Percentiles rank a stretch among this genome's conserved stretches.
Evolutionary conservation across 2,329 filamentous ascomycete genomes (phyloP).

Genomic region (Fulvia fulva): DNA sequence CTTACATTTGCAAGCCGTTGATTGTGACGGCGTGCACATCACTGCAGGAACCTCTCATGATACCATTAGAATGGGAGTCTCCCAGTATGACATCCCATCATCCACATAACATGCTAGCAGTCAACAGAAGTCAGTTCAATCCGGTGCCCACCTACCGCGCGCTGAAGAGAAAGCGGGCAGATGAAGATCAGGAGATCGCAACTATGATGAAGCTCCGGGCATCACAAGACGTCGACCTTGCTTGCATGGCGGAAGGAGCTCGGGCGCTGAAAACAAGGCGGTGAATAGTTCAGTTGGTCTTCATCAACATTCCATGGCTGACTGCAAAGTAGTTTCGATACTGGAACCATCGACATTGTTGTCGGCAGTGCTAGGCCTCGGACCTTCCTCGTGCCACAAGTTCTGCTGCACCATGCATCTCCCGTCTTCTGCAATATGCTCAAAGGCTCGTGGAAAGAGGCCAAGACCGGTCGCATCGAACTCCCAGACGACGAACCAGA

Average conservation of each 20-base stretch:
- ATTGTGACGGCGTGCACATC: too few relatives aligned
- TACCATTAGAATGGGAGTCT: too few relatives aligned
- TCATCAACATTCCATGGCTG: not conserved
- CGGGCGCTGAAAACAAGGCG: not conserved
- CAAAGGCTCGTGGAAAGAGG: conserved; percentile 12
- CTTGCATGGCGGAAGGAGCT: not conserved
- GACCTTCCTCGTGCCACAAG: not conserved
- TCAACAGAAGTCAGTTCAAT: too few relatives aligned
- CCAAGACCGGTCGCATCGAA: not conserved
- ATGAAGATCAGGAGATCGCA: too few relatives aligned
- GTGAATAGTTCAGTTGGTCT: not conserved
- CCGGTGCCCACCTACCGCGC: too few relatives aligned
- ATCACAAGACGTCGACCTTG: too few relatives aligned
- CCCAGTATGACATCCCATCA: too few relatives aligned
- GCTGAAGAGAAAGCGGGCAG: too few relatives aligned
- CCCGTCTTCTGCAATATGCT: conserved; percentile 16
- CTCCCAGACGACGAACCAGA: conserved; percentile 10
- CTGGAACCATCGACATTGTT: not conserved
- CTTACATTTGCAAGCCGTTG: too few relatives aligned
- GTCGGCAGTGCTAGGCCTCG: not conserved
- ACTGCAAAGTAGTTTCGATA: not conserved
- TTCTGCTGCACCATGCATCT: conserved; percentile 1
- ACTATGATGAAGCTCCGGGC: too few relatives aligned
- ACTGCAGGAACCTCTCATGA: too few relatives aligned
- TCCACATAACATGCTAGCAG: too few relatives aligned